Evolutionary conservation across 202 grass and related monocot genomes (phyloP), one percentile per base, ranked within the genome.

Genomic region (Schoenoplectus tabernaemontani): DNA sequence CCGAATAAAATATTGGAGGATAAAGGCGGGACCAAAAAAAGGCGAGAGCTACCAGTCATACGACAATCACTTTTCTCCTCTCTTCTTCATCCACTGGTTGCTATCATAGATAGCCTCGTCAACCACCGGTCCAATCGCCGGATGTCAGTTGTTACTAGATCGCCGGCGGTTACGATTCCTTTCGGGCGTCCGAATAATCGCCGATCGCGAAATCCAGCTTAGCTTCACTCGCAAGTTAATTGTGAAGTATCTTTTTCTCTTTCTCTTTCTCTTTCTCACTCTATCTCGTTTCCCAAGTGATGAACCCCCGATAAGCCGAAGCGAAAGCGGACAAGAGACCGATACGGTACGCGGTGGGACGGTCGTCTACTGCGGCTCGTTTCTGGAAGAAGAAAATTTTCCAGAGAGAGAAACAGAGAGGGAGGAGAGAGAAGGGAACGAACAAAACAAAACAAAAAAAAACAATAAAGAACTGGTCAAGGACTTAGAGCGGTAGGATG

Each of bases 1-100:
- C 33, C 60, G 81, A 63, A 81, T 78, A 82, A 86, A 82, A 87
- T 89, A 88, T 36, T 74, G 5, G 1, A 48, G 16, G 13, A 56
- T 23, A 39, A 64, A 34, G 32, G 16, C 6, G 34, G 12, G 44
- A 38, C 26, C 43, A 76, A 82, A 65, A 63, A 20, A 59, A 57
- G 63, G 28, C 28, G 28, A 28, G n/a, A 84, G 84, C 87, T 81
- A 86, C 81, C 78, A 78, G 85, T 86, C 88, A 53, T 85, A 81
- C 57, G 32, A 41, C 11, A 47, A 80, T 79, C 73, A 51, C 81
- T 76, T 28, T 78, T 78, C 28, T 28, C 28, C 15, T 50, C 38
- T 59, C 28, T 28, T 28, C 36, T 22, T 77, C 28, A n/a, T 50
- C 72, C 56, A 77, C 28, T 77, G n/a, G 19, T 70, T 70, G 39